These are phyloP conservation scores for Diaporthe caulivora DNA, from an alignment of 2,329 filamentous ascomycete species.

Conservation along the genomic window DNA sequence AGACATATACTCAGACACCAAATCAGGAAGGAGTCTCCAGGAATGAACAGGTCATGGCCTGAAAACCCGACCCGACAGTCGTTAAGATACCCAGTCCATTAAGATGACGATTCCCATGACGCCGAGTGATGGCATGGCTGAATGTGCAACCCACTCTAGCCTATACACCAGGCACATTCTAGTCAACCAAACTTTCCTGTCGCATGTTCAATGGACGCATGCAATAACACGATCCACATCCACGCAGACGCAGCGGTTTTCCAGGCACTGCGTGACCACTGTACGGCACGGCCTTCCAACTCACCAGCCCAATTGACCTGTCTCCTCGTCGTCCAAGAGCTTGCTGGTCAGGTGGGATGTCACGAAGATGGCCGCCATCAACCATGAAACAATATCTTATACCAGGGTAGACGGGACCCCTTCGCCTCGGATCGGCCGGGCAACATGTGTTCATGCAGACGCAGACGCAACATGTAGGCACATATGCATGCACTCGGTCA, in stretches of 20 bases:
- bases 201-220: not conserved
- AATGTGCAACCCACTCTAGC: not conserved
- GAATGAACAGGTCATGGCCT: not conserved
- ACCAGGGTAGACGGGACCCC: not conserved
- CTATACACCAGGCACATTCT: not conserved
- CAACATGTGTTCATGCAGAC: conserved; percentile 14
- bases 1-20: not conserved
- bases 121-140: not conserved
- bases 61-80: not conserved
- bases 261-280: not conserved
- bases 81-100: not conserved
- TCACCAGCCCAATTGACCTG: not conserved
- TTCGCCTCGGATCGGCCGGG: not conserved
- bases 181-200: not conserved
- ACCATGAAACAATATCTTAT: not conserved
- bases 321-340: not conserved
- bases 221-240: not conserved
- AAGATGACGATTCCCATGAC: not conserved
- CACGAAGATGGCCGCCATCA: not conserved
- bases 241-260: not conserved
- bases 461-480: conserved; percentile 23
- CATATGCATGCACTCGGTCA: not conserved
- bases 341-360: not conserved
- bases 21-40: not conserved
- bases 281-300: not conserved